A percentile compares a stretch with the other conserved stretches of the same genome.
These are phyloP conservation scores for Acanthamoeba triangularis DNA, from an alignment of 208 protist species.

Conservation along the genomic window DNA sequence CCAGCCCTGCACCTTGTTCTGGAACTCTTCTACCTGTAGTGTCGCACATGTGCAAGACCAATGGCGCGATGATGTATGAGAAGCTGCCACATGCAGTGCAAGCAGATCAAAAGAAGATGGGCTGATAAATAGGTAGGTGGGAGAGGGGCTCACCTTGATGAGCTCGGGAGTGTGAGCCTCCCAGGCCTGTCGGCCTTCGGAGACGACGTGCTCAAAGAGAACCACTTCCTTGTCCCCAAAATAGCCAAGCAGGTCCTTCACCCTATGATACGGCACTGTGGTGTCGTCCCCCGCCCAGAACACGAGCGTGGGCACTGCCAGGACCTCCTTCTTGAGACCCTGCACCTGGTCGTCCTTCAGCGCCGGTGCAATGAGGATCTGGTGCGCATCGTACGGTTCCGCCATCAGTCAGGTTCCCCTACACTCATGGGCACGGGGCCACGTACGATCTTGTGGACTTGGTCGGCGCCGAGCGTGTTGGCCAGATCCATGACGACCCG, in stretches of 20 bases:
- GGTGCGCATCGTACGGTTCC: neutral
- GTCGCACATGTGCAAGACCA: neutral
- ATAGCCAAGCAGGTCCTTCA: conserved; percentile 18
- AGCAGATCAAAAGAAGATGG: neutral
- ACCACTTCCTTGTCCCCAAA: conserved; percentile 18
- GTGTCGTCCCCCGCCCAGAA: conserved; percentile 48
- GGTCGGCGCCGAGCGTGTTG: neutral
- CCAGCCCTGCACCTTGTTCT: conserved; percentile 1
- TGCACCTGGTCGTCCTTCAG: neutral
- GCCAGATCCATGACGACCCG: conserved; percentile 19
- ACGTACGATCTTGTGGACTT: conserved; percentile 24
- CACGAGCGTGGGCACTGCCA: neutral
- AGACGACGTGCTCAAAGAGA: conserved; percentile 39
- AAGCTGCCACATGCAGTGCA: neutral
- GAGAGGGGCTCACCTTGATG: neutral
- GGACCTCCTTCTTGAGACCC: neutral
- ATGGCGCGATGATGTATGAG: neutral
- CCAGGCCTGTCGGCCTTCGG: neutral
- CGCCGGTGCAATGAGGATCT: conserved; percentile 39
- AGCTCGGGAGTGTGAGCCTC: conserved; percentile 46
- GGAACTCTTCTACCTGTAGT: conserved; percentile 18
- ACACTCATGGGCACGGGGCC: neutral
- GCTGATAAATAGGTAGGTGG: neutral
- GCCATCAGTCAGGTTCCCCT: neutral
- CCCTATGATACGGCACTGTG: conserved; percentile 1